Evolutionary conservation across 2,329 filamentous ascomycete species (phyloP).

Genomic region (Orbilia brochopaga): DNA sequence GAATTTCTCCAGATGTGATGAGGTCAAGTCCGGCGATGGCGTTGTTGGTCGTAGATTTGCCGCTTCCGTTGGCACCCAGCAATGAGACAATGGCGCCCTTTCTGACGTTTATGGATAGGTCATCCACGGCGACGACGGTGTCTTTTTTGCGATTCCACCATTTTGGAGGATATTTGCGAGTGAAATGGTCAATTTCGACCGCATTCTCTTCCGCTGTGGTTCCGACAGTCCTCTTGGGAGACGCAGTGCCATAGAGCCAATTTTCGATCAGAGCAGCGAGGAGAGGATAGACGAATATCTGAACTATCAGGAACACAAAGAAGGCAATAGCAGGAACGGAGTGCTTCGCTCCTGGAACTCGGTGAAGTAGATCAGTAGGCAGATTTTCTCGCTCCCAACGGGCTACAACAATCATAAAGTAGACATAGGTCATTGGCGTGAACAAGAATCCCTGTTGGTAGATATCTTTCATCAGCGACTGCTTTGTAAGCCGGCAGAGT

Average conservation of each 20-base stretch:
- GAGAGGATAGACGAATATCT: slow-evolving; percentile 78
- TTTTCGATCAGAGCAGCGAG: slow-evolving; percentile 77
- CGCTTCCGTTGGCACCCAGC: slow-evolving; percentile 85
- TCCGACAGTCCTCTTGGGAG: slow-evolving; percentile 59
- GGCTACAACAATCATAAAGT: slow-evolving; percentile 76
- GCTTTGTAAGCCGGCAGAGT: not conserved
- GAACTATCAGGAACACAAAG: slow-evolving; percentile 77
- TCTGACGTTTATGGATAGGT: slow-evolving; percentile 72
- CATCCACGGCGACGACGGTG: slow-evolving; percentile 78
- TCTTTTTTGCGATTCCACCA: slow-evolving; percentile 62
- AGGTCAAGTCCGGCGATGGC: slow-evolving; percentile 82
- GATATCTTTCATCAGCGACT: not conserved
- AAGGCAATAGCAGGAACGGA: slow-evolving; percentile 74
- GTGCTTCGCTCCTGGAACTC: slow-evolving; percentile 71
- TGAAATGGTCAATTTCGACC: slow-evolving; percentile 74
- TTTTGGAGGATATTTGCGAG: slow-evolving; percentile 75
- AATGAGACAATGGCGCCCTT: slow-evolving; percentile 85
- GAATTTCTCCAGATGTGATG: slow-evolving; percentile 76
- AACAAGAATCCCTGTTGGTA: slow-evolving; percentile 69
- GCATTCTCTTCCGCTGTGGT: slow-evolving; percentile 61
- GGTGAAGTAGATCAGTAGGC: slow-evolving; percentile 67
- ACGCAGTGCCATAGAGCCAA: slow-evolving; percentile 70
- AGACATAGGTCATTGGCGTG: slow-evolving; percentile 85
- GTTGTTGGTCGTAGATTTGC: slow-evolving; percentile 88
- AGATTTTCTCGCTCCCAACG: slow-evolving; percentile 72